These are phyloP conservation scores for Arabidopsis lyrata DNA, from an alignment of 441 rosid genomes.

Conservation along the genomic window DNA sequence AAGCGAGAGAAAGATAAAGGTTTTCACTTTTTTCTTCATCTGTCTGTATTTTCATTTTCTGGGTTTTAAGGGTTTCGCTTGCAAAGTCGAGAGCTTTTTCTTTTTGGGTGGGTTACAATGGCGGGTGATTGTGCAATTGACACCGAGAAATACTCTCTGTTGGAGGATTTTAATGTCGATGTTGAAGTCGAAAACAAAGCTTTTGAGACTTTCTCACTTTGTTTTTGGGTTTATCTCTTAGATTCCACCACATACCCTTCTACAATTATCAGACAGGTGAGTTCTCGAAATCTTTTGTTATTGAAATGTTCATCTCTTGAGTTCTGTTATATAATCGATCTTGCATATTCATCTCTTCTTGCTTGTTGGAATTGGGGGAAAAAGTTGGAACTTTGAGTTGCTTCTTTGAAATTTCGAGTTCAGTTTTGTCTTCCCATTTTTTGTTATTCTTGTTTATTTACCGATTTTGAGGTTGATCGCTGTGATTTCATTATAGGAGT, in stretches of 20 bases:
- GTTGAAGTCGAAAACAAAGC: conserved; percentile 48
- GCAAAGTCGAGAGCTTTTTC: conserved; percentile 30
- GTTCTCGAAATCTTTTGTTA: background rate
- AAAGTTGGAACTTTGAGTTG: conserved; percentile 19
- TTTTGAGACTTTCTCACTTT: conserved; percentile 54
- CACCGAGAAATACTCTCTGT: conserved; percentile 52
- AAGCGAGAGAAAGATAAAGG: background rate
- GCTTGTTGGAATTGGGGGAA: conserved; percentile 7
- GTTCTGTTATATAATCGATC: conserved; percentile 15
- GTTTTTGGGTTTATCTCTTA: conserved; percentile 79
- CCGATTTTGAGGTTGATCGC: conserved; percentile 12
- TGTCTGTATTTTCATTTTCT: too few species aligned
- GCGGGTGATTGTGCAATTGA: conserved; percentile 54
- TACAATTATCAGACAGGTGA: conserved; percentile 68
- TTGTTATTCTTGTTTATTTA: background rate
- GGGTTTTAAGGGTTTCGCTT: conserved; percentile 42
- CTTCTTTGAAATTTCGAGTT: background rate
- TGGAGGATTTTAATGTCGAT: conserved; percentile 66
- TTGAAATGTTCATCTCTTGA: conserved; percentile 13
- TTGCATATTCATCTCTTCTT: background rate
- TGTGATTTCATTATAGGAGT: background rate
- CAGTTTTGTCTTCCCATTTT: background rate
- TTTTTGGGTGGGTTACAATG: conserved; percentile 12
- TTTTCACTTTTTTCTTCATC: background rate
- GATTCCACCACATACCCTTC: conserved; percentile 60